Conservation (phyloP, 768 basidiomycete species). For the Suillus cothurnatus region DNA sequence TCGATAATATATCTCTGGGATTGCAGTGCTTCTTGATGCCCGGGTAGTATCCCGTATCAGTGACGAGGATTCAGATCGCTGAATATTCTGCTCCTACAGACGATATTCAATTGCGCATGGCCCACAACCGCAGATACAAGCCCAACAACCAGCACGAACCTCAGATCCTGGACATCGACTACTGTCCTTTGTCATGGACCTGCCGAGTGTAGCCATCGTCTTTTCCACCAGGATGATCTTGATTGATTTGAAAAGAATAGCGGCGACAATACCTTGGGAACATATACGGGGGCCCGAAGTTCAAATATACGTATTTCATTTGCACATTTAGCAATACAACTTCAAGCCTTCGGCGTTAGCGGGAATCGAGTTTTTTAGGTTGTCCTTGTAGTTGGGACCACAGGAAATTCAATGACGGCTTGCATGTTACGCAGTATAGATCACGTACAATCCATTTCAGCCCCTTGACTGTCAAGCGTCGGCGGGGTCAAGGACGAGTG, state of each 20-base stretch:
- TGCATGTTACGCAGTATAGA: neutral
- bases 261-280: constrained; percentile 1
- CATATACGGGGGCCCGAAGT: neutral
- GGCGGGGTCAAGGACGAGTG: neutral
- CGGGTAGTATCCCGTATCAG: too few relatives aligned
- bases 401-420: too few relatives aligned
- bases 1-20: neutral
- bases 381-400: too few relatives aligned
- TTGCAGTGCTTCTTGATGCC: neutral
- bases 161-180: neutral
- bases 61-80: neutral
- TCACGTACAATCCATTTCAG: neutral
- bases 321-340: too few relatives aligned
- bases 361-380: too few relatives aligned
- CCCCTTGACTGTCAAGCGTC: neutral
- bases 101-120: neutral
- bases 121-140: neutral
- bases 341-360: neutral
- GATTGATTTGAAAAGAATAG: neutral
- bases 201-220: neutral
- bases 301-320: neutral
- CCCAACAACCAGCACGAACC: neutral
- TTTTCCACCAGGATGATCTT: neutral
- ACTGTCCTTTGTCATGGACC: neutral
- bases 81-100: neutral